Evolutionary conservation across 1,284 basidiomycete genomes (phyloP).

Genomic region (Athelia psychrophila): DNA sequence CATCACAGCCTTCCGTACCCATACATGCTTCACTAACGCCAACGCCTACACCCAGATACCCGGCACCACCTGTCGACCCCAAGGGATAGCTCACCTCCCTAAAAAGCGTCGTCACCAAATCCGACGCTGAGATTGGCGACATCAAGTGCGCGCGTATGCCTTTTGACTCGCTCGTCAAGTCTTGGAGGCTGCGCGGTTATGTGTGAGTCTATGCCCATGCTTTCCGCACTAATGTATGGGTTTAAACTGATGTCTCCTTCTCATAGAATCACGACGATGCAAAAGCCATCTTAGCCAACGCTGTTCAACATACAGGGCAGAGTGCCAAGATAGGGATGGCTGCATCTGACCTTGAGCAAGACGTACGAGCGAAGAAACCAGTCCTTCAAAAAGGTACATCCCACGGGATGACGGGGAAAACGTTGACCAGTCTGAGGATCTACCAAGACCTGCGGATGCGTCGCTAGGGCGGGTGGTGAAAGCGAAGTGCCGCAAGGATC

Average conservation of each 20-base stretch:
- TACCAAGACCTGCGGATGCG: no score
- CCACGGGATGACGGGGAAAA: no score
- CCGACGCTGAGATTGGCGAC: slow-evolving; percentile 95
- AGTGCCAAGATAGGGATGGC: slow-evolving; percentile 97
- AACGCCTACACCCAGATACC: slow-evolving; percentile 50
- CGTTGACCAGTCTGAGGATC: no score
- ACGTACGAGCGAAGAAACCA: slow-evolving; percentile 84
- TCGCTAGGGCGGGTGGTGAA: no score
- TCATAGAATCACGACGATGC: slow-evolving; percentile 85
- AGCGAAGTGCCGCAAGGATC: no score
- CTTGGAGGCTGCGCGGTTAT: slow-evolving; percentile 92
- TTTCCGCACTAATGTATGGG: neutral
- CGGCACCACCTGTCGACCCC: slow-evolving; percentile 86
- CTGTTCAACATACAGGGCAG: slow-evolving; percentile 90
- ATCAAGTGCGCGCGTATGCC: slow-evolving; percentile 97
- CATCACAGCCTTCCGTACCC: no score
- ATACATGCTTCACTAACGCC: no score
- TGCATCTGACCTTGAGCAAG: slow-evolving; percentile 87
- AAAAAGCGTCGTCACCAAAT: slow-evolving; percentile 87
- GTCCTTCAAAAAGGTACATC: slow-evolving; percentile 83
- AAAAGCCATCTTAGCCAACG: slow-evolving; percentile 91
- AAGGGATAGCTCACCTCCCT: slow-evolving; percentile 97
- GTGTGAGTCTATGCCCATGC: slow-evolving; percentile 53
- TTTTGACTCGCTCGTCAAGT: slow-evolving; percentile 95
- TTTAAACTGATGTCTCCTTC: slow-evolving; percentile 6